A percentile compares a stretch with the other conserved stretches of the same genome.
These are phyloP conservation scores for Chaetomium sp. DNA, from an alignment of 2,329 filamentous ascomycete genomes.

Conservation along the genomic window DNA sequence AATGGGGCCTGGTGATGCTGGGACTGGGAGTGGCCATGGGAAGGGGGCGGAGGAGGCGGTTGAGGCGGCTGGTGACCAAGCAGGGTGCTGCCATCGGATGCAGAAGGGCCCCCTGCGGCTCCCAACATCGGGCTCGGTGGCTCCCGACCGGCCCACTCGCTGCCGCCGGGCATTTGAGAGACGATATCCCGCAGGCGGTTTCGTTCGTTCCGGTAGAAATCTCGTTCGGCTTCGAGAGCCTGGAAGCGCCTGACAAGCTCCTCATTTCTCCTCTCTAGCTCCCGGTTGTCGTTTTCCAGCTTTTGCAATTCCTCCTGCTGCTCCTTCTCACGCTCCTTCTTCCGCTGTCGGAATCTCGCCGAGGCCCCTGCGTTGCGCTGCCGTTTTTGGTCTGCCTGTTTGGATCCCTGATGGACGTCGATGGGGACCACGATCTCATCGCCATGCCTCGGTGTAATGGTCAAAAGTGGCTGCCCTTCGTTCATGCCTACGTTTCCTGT, in stretches of 20 bases:
- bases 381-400: slow-evolving; percentile 81
- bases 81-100: slow-evolving; percentile 44
- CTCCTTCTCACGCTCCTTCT: slow-evolving; percentile 80
- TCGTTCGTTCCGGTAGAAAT: slow-evolving; percentile 73
- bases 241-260: slow-evolving; percentile 61
- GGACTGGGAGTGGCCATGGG: slow-evolving; percentile 20
- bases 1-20: slow-evolving; percentile 37
- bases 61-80: slow-evolving; percentile 8
- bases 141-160: slow-evolving; percentile 52
- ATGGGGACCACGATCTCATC: slow-evolving; percentile 64
- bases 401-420: slow-evolving; percentile 79
- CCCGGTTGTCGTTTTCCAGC: slow-evolving; percentile 67
- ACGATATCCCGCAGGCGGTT: slow-evolving; percentile 72
- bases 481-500: slow-evolving; percentile 32
- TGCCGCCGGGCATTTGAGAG: slow-evolving; percentile 58
- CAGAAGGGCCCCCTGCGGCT: slow-evolving; percentile 41
- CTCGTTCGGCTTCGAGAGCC: slow-evolving; percentile 62
- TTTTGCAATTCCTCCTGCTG: slow-evolving; percentile 69
- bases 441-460: slow-evolving; percentile 43
- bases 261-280: slow-evolving; percentile 56
- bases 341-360: slow-evolving; percentile 75
- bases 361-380: slow-evolving; percentile 84
- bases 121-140: slow-evolving; percentile 28
- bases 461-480: slow-evolving; percentile 39
- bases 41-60: not conserved